Conservation (phyloP, 352 stramenopile genomes). For the Phytophthora pini region DNA sequence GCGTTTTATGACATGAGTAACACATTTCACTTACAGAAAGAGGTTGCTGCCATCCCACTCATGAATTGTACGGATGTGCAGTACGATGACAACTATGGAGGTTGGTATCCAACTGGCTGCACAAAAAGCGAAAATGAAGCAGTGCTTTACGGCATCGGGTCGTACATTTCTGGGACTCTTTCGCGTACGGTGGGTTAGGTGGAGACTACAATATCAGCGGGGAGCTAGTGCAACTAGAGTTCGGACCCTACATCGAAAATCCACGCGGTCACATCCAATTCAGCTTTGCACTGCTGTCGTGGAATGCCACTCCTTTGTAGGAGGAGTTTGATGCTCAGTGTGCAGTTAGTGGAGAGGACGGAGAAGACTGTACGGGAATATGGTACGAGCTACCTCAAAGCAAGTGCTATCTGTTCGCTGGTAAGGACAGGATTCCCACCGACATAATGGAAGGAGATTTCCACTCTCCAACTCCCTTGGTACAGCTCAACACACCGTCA, state of each 20-base stretch:
- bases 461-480: slow-evolving; percentile 47
- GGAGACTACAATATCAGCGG: slow-evolving; percentile 20
- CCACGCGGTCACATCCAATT: slow-evolving; percentile 49
- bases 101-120: slow-evolving; percentile 45
- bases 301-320: slow-evolving; percentile 35
- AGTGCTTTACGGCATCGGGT: slow-evolving; percentile 50
- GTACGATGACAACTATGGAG: slow-evolving; percentile 50
- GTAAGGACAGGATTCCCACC: slow-evolving; percentile 35
- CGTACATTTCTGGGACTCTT: slow-evolving; percentile 55
- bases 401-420: slow-evolving; percentile 50
- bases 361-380: slow-evolving; percentile 38
- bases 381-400: slow-evolving; percentile 50
- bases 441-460: slow-evolving; percentile 39
- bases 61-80: slow-evolving; percentile 37
- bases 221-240: slow-evolving; percentile 11
- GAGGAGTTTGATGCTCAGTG: slow-evolving; percentile 46
- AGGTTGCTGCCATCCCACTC: slow-evolving; percentile 40
- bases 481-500: slow-evolving; percentile 40
- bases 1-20: slow-evolving; percentile 40
- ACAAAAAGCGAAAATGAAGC: slow-evolving; percentile 28
- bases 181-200: slow-evolving; percentile 17
- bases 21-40: slow-evolving; percentile 41
- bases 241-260: slow-evolving; percentile 40
- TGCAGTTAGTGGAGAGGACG: slow-evolving; percentile 21
- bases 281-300: slow-evolving; percentile 51